Conservation (phyloP, 2,329 filamentous ascomycete species). For the Teratosphaeria gauchensis region DNA sequence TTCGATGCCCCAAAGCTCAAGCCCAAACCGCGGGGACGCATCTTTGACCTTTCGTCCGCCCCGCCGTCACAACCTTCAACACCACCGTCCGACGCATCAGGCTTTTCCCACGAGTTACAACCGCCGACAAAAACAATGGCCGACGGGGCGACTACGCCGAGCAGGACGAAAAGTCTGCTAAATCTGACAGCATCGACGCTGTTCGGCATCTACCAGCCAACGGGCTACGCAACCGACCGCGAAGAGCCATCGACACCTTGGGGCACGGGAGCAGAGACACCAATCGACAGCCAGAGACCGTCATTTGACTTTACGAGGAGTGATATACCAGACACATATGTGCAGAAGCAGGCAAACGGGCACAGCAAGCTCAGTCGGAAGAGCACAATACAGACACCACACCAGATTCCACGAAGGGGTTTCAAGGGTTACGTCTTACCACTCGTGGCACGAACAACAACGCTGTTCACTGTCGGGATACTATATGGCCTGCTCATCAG, state of each 20-base stretch:
- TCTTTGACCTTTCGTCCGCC: slow-evolving; percentile 52
- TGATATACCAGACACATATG: slow-evolving; percentile 13
- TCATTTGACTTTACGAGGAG: slow-evolving; percentile 18
- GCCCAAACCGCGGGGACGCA: slow-evolving; percentile 57
- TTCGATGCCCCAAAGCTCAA: slow-evolving; percentile 11
- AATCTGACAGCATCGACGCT: slow-evolving; percentile 86
- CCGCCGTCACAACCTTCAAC: slow-evolving; percentile 26
- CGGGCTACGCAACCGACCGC: slow-evolving; percentile 46
- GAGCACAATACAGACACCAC: slow-evolving; percentile 14
- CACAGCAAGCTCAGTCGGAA: slow-evolving; percentile 10
- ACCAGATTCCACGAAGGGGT: slow-evolving; percentile 11
- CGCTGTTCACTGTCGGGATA: slow-evolving; percentile 71
- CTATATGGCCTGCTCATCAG: slow-evolving; percentile 75
- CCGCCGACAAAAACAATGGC: slow-evolving; percentile 1
- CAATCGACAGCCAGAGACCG: slow-evolving; percentile 27
- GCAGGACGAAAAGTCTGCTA: slow-evolving; percentile 65
- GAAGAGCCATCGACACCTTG: slow-evolving; percentile 50
- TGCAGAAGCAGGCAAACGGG: slow-evolving; percentile 15
- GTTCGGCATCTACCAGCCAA: slow-evolving; percentile 78
- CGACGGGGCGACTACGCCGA: slow-evolving; percentile 33
- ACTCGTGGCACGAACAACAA: slow-evolving; percentile 19
- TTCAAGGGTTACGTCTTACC: slow-evolving; percentile 35
- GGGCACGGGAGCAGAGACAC: slow-evolving; percentile 68
- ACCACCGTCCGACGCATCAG: slow-evolving; percentile 11
- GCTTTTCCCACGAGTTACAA: background rate